A percentile compares a stretch with the other conserved stretches of the same genome.
These are phyloP conservation scores for Aaosphaeria pasadenensis DNA, from an alignment of 2,329 filamentous ascomycete genomes.

Conservation along the genomic window DNA sequence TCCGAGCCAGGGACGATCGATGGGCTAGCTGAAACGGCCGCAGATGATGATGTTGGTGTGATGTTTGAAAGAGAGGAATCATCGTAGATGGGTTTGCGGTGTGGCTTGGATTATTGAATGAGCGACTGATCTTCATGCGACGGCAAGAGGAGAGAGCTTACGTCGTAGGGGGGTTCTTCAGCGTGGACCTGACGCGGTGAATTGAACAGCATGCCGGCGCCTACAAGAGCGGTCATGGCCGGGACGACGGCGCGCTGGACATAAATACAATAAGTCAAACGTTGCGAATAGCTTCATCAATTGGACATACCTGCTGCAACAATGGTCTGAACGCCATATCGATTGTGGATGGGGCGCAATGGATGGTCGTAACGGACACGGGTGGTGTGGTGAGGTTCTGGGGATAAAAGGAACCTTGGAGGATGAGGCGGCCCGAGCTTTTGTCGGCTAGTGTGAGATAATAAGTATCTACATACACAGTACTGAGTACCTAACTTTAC, in stretches of 20 bases:
- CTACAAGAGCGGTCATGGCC: constrained; percentile 43
- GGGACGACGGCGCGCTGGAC: constrained; percentile 50
- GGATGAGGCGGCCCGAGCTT: no score
- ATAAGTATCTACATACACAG: no score
- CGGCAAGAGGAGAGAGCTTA: neutral
- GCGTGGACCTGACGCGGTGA: constrained; percentile 48
- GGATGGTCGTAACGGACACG: constrained; percentile 18
- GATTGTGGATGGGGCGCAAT: constrained; percentile 29
- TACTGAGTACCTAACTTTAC: no score
- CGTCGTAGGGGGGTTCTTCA: constrained; percentile 38
- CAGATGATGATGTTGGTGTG: constrained; percentile 35
- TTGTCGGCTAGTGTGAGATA: no score
- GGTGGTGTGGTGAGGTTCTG: constrained; percentile 18
- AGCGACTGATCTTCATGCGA: neutral
- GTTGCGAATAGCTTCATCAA: neutral
- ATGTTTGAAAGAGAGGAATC: constrained; percentile 45
- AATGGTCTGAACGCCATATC: constrained; percentile 54
- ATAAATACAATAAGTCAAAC: neutral
- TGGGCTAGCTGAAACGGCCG: constrained; percentile 23
- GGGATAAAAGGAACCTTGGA: neutral
- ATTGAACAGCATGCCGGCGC: constrained; percentile 40
- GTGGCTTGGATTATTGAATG: constrained; percentile 8
- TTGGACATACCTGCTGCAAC: constrained; percentile 48
- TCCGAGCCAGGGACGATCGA: constrained; percentile 12
- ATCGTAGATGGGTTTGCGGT: constrained; percentile 74